These are phyloP conservation scores for Salvia hispanica DNA, from an alignment of 257 asterid genomes.

Conservation along the genomic window DNA sequence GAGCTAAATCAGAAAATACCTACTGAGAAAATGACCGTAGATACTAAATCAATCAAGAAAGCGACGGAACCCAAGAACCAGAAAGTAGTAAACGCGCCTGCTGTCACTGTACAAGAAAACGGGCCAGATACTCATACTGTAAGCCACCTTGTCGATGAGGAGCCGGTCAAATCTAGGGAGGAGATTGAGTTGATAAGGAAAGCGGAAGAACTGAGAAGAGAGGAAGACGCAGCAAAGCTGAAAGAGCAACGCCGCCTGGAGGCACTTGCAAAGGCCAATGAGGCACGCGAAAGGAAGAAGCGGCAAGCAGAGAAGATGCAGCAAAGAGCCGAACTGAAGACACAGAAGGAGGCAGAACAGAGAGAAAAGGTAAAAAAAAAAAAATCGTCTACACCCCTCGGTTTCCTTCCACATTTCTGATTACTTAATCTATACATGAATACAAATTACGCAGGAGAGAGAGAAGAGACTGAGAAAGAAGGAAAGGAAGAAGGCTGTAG, in stretches of 20 bases:
- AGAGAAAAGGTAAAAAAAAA: slow-evolving; percentile 71
- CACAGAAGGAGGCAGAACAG: slow-evolving; percentile 88
- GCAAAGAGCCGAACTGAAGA: slow-evolving; percentile 69
- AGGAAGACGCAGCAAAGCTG: slow-evolving; percentile 58
- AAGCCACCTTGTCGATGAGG: slow-evolving; percentile 35
- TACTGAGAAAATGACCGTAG: slow-evolving; percentile 28
- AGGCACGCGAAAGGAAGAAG: slow-evolving; percentile 92
- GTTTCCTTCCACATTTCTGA: background rate
- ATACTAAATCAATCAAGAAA: slow-evolving; percentile 25
- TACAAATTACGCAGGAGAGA: slow-evolving; percentile 59
- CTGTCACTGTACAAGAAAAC: slow-evolving; percentile 32
- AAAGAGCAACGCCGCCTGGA: slow-evolving; percentile 79
- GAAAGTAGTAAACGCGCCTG: slow-evolving; percentile 32
- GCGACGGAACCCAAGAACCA: slow-evolving; percentile 41
- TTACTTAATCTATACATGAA: slow-evolving; percentile 11
- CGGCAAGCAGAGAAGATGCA: slow-evolving; percentile 75
- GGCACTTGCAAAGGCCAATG: slow-evolving; percentile 76
- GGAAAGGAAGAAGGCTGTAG: slow-evolving; percentile 68
- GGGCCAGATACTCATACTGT: slow-evolving; percentile 39
- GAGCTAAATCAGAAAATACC: slow-evolving; percentile 44
- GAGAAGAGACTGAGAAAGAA: slow-evolving; percentile 90
- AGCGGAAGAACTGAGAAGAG: slow-evolving; percentile 59
- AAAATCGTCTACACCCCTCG: background rate
- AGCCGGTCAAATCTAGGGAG: slow-evolving; percentile 47
- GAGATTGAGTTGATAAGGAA: slow-evolving; percentile 61